Evolutionary conservation across 176 grass and related monocot genomes (phyloP), one percentile per base, ranked within the genome.

Genomic region (Elymus sibiricus): DNA sequence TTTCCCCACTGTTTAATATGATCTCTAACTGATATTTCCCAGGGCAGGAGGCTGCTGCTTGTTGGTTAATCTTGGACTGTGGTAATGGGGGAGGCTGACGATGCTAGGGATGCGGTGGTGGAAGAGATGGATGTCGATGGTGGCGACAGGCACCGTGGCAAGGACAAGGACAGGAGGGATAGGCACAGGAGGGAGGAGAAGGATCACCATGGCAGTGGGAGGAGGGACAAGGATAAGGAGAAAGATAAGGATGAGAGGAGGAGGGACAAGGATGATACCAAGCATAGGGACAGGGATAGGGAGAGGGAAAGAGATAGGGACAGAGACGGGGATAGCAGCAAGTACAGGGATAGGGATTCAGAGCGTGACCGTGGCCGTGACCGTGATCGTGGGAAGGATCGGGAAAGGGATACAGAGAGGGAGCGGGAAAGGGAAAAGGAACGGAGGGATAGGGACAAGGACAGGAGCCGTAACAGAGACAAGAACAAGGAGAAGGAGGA

Each of bases 101-200:
- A 83, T 26, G 26, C 58, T 28, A 87, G 89, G 55, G 90, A 92
- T 74, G 72, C 46, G 65, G 86, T 81, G 7, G 63, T 70, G 65
- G 88, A 83, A 1, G 93, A 89, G 43, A 84, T 95, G 77, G 79
- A 86, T 24, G 56, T 94, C n/a, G 89, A 89, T 5, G 86, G 74
- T 11, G 75, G 78, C 31, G 89, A 91, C 28, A 49, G 85, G 42
- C 83, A 86, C 31, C 84, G 80, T 51, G 79, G 87, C 35, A 89
- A 62, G 82, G 92, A 94, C 72, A 89, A 61, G 82, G 92, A 94
- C 66, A 89, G 83, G 83, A 91, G 83, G 80, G 91, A 88, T 25
- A 85, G 82, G 0, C 85, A 81, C 77, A 81, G 70, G 77, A 84
- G 85, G 70, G 87, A 88, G 61, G 93, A 92, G 40, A 92, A 79